Conservation (phyloP, 2,329 filamentous ascomycete genomes). For the Colletotrichum neosansevieriae region DNA sequence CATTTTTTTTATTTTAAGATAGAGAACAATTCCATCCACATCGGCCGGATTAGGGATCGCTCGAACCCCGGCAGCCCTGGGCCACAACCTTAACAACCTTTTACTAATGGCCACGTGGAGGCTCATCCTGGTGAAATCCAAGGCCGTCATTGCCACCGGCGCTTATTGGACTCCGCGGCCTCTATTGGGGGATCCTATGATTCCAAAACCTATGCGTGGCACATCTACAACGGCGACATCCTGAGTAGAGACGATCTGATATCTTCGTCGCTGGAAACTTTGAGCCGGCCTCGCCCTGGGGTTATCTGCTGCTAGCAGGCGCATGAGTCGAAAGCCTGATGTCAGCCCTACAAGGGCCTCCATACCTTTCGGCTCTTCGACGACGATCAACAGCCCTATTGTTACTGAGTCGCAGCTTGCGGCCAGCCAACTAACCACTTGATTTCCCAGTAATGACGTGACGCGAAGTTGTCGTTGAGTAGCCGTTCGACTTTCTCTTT, state of each 20-base stretch:
- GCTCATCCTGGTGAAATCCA: too few relatives aligned
- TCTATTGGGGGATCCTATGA: too few relatives aligned
- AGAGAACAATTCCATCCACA: neutral
- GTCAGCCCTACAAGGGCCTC: too few relatives aligned
- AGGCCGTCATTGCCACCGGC: too few relatives aligned
- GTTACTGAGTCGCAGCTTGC: neutral
- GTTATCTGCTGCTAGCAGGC: neutral
- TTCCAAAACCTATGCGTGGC: neutral
- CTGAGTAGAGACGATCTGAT: neutral
- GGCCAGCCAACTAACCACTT: too few relatives aligned
- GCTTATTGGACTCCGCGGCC: neutral
- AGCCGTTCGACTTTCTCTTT: neutral
- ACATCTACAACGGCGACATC: neutral
- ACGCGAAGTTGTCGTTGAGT: neutral
- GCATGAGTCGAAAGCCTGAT: too few relatives aligned
- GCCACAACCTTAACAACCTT: neutral
- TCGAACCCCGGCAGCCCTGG: neutral
- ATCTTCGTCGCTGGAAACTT: neutral
- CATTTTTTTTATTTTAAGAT: neutral
- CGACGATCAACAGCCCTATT: too few relatives aligned
- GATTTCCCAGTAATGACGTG: too few relatives aligned
- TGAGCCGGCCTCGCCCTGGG: neutral
- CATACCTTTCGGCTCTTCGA: too few relatives aligned
- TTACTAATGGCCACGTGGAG: too few relatives aligned
- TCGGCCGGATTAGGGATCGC: slow-evolving; percentile 4